Evolutionary conservation across 257 asterid species (phyloP).

Genomic region (Dorcoceras hygrometricum): DNA sequence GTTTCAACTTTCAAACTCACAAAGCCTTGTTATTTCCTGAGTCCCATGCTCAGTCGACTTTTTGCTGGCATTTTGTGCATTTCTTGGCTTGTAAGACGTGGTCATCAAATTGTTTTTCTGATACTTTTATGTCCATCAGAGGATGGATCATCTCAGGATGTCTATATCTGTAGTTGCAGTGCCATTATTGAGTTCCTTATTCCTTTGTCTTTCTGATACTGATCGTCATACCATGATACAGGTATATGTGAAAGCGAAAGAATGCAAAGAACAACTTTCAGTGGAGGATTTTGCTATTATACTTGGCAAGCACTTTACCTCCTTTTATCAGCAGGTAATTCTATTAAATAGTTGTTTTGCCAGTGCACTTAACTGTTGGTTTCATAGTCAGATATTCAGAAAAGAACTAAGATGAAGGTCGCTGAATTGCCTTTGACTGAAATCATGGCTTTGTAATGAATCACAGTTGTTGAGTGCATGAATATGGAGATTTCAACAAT

Average conservation of each 20-base stretch:
- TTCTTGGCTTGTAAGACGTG: not conserved
- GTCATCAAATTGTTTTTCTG: not conserved
- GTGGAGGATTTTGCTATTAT: conserved; percentile 81
- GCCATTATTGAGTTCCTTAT: not conserved
- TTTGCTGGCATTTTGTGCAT: not conserved
- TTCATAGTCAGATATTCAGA: not conserved
- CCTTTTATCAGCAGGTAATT: conserved; percentile 68
- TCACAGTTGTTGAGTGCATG: not conserved
- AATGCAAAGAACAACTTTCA: conserved; percentile 58
- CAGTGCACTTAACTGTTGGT: not conserved
- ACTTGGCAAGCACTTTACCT: conserved; percentile 86
- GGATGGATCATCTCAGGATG: not conserved
- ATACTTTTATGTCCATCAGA: not conserved
- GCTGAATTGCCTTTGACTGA: conserved; percentile 2
- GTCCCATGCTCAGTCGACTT: not conserved
- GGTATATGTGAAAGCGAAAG: conserved; percentile 97
- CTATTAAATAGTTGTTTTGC: not conserved
- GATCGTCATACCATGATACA: conserved; percentile 30
- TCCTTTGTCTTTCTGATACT: conserved; percentile 3
- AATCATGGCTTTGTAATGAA: not conserved
- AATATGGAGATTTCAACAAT: conserved; percentile 1
- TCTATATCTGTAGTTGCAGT: not conserved
- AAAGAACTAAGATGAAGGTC: conserved; percentile 4
- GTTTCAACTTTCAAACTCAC: not conserved
- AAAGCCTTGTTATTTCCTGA: not conserved